A percentile compares a stretch with the other conserved stretches of the same genome.
Evolutionary conservation across 139 green algal species (phyloP).

Genomic region (Volvox reticuliferus): DNA sequence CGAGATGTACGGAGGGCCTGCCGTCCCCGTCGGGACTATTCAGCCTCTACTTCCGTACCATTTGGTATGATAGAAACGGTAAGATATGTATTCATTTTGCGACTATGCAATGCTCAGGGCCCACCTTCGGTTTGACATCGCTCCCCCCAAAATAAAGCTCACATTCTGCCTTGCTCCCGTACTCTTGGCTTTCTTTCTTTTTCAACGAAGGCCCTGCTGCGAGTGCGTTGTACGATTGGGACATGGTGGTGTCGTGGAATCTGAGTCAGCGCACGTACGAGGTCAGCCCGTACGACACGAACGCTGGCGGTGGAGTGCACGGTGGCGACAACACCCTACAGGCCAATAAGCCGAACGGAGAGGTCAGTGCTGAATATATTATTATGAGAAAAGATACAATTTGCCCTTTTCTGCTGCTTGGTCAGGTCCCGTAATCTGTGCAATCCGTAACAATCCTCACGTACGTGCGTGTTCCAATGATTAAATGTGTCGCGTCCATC

Average conservation of each 20-base stretch:
- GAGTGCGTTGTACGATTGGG: background rate
- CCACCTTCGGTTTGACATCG: too few species aligned
- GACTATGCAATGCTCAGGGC: too few species aligned
- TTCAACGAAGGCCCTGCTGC: background rate
- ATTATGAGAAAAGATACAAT: background rate
- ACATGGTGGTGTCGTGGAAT: background rate
- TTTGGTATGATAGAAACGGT: background rate
- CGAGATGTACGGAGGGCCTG: background rate
- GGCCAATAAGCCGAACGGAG: background rate
- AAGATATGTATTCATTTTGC: background rate
- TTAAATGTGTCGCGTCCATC: background rate
- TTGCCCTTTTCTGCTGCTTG: background rate
- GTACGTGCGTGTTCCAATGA: background rate
- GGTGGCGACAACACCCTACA: background rate
- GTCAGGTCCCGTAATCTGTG: background rate
- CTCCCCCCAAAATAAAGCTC: too few species aligned
- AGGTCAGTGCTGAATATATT: background rate
- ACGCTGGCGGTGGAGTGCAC: background rate
- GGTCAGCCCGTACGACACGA: background rate
- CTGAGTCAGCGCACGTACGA: background rate
- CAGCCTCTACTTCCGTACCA: conserved; percentile 13
- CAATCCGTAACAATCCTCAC: background rate
- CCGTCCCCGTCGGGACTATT: background rate
- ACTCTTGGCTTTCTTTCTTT: background rate
- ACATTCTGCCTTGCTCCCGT: too few species aligned